A percentile compares a stretch with the other conserved stretches of the same genome.
Evolutionary conservation across 2,329 filamentous ascomycete species (phyloP).

Genomic region (Metarhizium sp.): DNA sequence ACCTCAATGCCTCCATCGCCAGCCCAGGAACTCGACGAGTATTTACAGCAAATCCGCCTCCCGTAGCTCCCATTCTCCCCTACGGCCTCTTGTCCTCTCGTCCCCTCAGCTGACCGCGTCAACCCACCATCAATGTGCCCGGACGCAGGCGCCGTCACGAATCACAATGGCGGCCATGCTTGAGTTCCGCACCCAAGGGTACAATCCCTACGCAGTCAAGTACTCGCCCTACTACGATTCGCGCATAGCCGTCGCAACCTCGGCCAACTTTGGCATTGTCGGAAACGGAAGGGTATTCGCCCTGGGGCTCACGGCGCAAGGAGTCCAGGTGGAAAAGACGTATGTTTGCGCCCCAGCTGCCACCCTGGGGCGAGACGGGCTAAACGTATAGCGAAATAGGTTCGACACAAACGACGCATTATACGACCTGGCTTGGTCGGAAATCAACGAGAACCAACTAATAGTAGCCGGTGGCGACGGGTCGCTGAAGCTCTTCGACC

Average conservation of each 20-base stretch:
- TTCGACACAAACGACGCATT: constrained; percentile 97
- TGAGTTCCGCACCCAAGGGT: constrained; percentile 87
- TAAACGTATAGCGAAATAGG: constrained; percentile 29
- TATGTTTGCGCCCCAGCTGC: constrained; percentile 27
- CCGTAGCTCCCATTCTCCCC: no score
- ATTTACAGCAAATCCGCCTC: no score
- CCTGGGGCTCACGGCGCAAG: constrained; percentile 71
- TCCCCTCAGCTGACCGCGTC: neutral
- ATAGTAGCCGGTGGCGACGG: constrained; percentile 86
- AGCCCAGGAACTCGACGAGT: neutral
- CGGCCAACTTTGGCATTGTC: constrained; percentile 95
- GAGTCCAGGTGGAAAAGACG: constrained; percentile 78
- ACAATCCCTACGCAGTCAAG: constrained; percentile 93
- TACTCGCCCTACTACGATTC: constrained; percentile 98
- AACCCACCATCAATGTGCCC: constrained; percentile 10
- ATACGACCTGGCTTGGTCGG: constrained; percentile 92
- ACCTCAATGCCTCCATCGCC: constrained; percentile 1
- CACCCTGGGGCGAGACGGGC: neutral
- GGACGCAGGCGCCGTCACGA: constrained; percentile 4
- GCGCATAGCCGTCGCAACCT: constrained; percentile 77
- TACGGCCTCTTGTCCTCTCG: no score
- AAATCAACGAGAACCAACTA: constrained; percentile 92
- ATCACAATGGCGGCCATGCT: constrained; percentile 59
- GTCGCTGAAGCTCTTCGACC: constrained; percentile 88
- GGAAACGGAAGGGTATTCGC: constrained; percentile 89